phyloP scores from a whole-genome alignment of 2,329 filamentous ascomycete genomes.

The Nothophaeocryptopus gaeumannii region DNA sequence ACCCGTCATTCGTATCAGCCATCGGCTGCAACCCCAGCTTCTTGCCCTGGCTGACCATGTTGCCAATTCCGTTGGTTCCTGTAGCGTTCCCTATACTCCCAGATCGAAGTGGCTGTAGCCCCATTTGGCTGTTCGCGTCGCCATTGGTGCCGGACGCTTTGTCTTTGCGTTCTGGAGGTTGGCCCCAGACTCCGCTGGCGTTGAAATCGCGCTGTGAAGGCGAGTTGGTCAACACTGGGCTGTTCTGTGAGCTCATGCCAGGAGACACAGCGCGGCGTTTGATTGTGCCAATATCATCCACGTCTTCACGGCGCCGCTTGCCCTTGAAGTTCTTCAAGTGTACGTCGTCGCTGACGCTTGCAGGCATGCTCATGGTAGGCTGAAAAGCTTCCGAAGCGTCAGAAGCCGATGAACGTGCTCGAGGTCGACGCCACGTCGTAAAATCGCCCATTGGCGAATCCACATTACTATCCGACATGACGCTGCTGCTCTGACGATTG shows the following conservation, averaged over 20 bases:
- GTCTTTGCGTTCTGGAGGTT: constrained; percentile 53
- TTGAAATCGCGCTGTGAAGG: constrained; percentile 66
- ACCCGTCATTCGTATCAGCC: constrained; percentile 89
- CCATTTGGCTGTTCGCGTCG: neutral
- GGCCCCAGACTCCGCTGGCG: constrained; percentile 65
- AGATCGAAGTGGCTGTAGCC: constrained; percentile 10
- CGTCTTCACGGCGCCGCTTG: constrained; percentile 84
- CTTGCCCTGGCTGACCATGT: constrained; percentile 40
- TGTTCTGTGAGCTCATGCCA: constrained; percentile 83
- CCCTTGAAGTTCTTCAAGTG: constrained; percentile 49
- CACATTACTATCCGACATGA: constrained; percentile 65
- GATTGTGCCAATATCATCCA: constrained; percentile 82
- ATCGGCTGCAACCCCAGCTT: constrained; percentile 84
- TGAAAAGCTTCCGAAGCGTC: constrained; percentile 33
- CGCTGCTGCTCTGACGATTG: constrained; percentile 53
- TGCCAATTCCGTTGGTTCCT: constrained; percentile 10
- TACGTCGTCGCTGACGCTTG: constrained; percentile 34
- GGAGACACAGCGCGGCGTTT: constrained; percentile 90
- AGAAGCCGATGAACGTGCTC: constrained; percentile 33
- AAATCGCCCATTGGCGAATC: constrained; percentile 56
- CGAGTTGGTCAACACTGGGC: constrained; percentile 76
- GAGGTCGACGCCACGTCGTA: constrained; percentile 29
- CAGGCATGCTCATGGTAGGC: constrained; percentile 16
- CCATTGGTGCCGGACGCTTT: constrained; percentile 13
- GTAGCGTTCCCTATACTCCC: constrained; percentile 14